Base-by-base conservation (phyloP, 495 filamentous ascomycete species). In the Xylaria curta region DNA sequence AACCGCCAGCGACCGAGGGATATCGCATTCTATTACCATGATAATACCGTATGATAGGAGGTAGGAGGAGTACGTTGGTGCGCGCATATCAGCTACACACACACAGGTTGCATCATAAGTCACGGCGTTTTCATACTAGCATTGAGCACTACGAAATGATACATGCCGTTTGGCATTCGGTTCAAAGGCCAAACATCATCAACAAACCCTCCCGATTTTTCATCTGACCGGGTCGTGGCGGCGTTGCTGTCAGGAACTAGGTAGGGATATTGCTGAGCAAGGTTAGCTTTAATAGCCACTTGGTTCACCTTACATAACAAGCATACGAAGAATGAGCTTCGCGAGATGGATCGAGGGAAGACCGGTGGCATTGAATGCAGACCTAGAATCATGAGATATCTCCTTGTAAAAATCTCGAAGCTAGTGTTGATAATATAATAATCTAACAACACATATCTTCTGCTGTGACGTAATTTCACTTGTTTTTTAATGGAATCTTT, bases 11-110 rank as follows among this genome's bases (percentile, higher is more conserved):
- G 94, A 47, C 94, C 94, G 61, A 84, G 90, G 76, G 93, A 97
- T 80, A 94, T 97, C 73, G 89, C 91, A 64, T 97, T 97, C 77
- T 89, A 91, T 64, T 97, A 95, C 75, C 91, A 97, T 78, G 94
- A 97, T 78, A 92, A 93, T 76, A 90, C 88, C 59, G 93, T 97
- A 61, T 95, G 82, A 88, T 56, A 67, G 51, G 24, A n/a, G 33
- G 24, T 56, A 67, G 51, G 24, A n/a, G 33, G 24, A 44, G 21
- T 15, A 46, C 21, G 19, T 44, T 47, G 53, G 26, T 61, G 54
- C 42, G 66, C 36, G 66, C 36, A 26, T 49, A 31, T 56, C 21
- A 17, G 49, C 56, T 67, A 15, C 66, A 42, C 33, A 42, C 33
- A 42, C 40, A 40, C 60, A 36, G 21, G 7, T 44, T 53, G 53